Evolutionary conservation across 108 stramenopile species (phyloP).

Genomic region (Skeletonema marinoi): DNA sequence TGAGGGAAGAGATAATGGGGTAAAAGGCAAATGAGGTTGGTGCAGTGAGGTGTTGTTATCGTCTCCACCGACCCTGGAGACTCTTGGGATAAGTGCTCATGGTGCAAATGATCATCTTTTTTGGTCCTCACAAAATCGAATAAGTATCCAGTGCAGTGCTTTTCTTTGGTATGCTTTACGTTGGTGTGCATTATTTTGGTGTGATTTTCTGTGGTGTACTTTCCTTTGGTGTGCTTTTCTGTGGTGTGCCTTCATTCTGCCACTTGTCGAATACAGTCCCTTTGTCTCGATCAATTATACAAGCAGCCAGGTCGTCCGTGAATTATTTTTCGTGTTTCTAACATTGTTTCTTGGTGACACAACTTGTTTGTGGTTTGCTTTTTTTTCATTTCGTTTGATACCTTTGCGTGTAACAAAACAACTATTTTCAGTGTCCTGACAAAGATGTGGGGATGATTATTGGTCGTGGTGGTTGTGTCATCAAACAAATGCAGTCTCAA

Average conservation of each 20-base stretch:
- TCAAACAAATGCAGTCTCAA: conserved; percentile 81
- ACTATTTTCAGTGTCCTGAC: conserved; percentile 60
- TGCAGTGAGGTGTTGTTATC: background rate
- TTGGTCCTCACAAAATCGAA: conserved; percentile 9
- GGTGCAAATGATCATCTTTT: conserved; percentile 18
- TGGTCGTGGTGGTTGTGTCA: conserved; percentile 85
- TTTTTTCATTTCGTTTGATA: conserved; percentile 5
- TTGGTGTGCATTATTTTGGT: background rate
- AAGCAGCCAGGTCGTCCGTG: background rate
- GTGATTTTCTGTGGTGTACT: conserved; percentile 1
- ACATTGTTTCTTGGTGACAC: conserved; percentile 3
- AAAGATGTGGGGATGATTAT: conserved; percentile 91
- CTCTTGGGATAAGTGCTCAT: conserved; percentile 6
- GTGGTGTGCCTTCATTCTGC: conserved; percentile 5
- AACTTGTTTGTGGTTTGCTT: conserved; percentile 12
- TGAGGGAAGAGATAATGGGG: background rate
- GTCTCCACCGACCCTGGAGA: background rate
- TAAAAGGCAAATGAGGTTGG: background rate
- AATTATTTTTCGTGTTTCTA: conserved; percentile 1
- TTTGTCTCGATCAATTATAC: background rate
- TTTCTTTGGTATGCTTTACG: background rate
- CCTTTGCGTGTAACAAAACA: conserved; percentile 1
- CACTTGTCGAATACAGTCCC: background rate
- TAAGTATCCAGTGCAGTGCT: conserved; percentile 1
- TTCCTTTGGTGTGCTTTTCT: background rate